Evolutionary conservation across 495 filamentous ascomycete species (phyloP).

Genomic region (Penicillium waksmanii): DNA sequence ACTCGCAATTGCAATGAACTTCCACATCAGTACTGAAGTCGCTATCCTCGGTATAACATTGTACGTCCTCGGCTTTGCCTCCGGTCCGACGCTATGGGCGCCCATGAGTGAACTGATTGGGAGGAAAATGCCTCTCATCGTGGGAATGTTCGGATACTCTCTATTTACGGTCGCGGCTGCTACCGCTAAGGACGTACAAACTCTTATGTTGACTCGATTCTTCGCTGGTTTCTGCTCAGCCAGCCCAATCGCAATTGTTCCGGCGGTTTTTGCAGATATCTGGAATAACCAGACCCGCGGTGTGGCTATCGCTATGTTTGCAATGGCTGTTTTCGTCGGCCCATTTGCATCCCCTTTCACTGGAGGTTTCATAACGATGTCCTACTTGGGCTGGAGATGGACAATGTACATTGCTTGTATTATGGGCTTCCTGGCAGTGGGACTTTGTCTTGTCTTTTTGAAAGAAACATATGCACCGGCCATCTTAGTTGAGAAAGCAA

Average conservation of each 20-base stretch:
- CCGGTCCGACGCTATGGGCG: constrained; percentile 59
- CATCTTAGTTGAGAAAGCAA: constrained; percentile 43
- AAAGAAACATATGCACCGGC: constrained; percentile 46
- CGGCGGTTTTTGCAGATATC: constrained; percentile 54
- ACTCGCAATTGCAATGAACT: constrained; percentile 40
- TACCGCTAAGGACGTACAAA: constrained; percentile 61
- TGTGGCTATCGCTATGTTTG: constrained; percentile 54
- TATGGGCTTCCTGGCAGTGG: constrained; percentile 39
- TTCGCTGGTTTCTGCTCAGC: constrained; percentile 54
- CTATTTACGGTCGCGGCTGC: constrained; percentile 60
- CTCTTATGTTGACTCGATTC: constrained; percentile 54
- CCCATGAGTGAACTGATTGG: constrained; percentile 81
- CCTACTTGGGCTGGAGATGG: constrained; percentile 53
- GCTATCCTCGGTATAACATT: constrained; percentile 57
- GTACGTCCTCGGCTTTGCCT: constrained; percentile 57
- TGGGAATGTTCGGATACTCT: constrained; percentile 54
- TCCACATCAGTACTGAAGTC: constrained; percentile 53
- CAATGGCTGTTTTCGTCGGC: constrained; percentile 52
- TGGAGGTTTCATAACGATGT: constrained; percentile 49
- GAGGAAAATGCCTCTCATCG: constrained; percentile 53
- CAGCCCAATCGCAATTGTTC: constrained; percentile 52
- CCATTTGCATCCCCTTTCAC: constrained; percentile 52
- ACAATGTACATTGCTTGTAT: constrained; percentile 49
- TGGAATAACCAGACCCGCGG: constrained; percentile 52
- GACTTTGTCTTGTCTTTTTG: constrained; percentile 36